Conservation (phyloP, 225 moss, liverwort and hornwort genomes). For the Pseudisothecium myosuroides region DNA sequence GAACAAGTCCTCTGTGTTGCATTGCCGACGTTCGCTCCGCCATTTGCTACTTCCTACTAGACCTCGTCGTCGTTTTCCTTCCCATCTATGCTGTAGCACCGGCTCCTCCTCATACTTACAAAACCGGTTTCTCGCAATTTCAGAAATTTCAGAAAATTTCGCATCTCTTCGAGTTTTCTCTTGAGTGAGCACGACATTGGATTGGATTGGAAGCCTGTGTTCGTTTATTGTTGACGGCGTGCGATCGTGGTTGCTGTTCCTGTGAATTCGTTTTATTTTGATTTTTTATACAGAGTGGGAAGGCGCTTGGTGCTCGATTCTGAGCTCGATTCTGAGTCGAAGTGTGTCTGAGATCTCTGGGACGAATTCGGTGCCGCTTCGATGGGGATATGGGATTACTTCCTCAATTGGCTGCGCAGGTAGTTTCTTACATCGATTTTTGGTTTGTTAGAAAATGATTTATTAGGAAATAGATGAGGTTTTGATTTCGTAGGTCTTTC, state of each 20-base stretch:
- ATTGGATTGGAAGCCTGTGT: background rate
- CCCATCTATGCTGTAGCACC: background rate
- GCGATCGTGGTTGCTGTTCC: background rate
- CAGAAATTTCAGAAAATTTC: background rate
- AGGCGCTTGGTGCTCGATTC: background rate
- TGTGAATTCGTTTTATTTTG: background rate
- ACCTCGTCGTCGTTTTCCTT: background rate
- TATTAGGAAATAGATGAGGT: background rate
- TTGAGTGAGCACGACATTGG: background rate
- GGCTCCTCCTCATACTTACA: background rate
- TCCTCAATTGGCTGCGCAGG: slow-evolving; percentile 93
- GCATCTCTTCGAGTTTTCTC: background rate
- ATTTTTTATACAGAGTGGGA: background rate
- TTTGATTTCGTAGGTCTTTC: background rate
- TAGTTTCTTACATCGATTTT: slow-evolving; percentile 8
- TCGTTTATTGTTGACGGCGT: background rate
- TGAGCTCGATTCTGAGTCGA: background rate
- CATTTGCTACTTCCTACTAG: background rate
- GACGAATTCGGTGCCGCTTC: background rate
- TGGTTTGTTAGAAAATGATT: background rate
- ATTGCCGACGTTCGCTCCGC: background rate
- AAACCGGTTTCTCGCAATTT: background rate
- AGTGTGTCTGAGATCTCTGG: background rate
- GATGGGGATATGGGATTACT: slow-evolving; percentile 82
- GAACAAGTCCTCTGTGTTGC: background rate